Conservation (phyloP, 345 rosid genomes). For the Dovyalis caffra region DNA sequence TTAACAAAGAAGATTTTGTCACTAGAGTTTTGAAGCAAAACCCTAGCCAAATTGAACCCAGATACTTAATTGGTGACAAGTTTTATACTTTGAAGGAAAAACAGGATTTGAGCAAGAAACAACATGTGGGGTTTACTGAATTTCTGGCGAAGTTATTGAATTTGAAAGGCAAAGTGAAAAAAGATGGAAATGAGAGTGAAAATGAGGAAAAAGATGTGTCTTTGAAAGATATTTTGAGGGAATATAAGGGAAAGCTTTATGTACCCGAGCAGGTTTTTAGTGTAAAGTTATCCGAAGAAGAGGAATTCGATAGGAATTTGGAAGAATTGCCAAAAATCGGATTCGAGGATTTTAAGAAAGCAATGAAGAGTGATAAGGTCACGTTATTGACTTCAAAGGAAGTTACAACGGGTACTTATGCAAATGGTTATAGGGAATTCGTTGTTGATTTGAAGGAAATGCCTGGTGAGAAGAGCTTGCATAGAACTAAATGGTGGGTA, state of each 20-base stretch:
- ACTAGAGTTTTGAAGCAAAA: conserved; percentile 72
- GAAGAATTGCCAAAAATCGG: conserved; percentile 71
- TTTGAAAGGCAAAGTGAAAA: conserved; percentile 32
- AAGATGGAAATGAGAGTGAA: conserved; percentile 25
- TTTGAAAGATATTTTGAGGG: conserved; percentile 74
- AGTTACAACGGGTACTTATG: conserved; percentile 24
- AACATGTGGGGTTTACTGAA: conserved; percentile 41
- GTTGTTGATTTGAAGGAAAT: conserved; percentile 79
- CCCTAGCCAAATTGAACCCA: conserved; percentile 82
- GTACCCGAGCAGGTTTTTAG: conserved; percentile 91
- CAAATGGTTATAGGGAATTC: conserved; percentile 47
- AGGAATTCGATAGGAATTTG: conserved; percentile 57
- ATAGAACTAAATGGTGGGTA: conserved; percentile 80
- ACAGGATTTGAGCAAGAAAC: conserved; percentile 43
- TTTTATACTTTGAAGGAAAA: conserved; percentile 60
- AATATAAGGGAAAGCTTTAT: conserved; percentile 77
- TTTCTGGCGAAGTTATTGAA: conserved; percentile 42
- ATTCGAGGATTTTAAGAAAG: conserved; percentile 66
- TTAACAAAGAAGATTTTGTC: conserved; percentile 56
- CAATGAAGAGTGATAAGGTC: conserved; percentile 58
- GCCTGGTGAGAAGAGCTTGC: conserved; percentile 80
- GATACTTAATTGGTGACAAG: conserved; percentile 54
- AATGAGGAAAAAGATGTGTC: conserved; percentile 47
- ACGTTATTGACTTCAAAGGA: conserved; percentile 76
- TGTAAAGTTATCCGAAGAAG: conserved; percentile 65